These are phyloP conservation scores for Bjerkandera adusta DNA, from an alignment of 1,284 basidiomycete genomes.

Conservation along the genomic window DNA sequence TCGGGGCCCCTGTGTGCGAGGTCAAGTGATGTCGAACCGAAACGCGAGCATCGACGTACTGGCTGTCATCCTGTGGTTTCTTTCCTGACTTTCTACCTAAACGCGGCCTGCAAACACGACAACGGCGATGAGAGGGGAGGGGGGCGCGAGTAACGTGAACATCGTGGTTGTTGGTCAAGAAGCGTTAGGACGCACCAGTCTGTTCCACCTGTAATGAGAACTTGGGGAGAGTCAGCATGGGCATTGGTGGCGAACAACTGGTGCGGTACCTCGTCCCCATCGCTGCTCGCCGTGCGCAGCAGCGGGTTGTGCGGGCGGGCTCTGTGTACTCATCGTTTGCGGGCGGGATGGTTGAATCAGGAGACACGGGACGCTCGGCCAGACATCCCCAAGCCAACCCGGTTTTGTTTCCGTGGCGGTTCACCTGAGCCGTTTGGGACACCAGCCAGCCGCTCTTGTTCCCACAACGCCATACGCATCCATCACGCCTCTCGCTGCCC, in stretches of 20 bases:
- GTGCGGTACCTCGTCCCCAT: constrained; percentile 28
- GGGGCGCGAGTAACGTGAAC: constrained; percentile 4
- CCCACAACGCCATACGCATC: constrained; percentile 3
- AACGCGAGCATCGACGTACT: constrained; percentile 18
- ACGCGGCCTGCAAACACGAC: constrained; percentile 45
- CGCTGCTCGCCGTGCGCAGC: constrained; percentile 12
- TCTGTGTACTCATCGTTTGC: constrained; percentile 12
- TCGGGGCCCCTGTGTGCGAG: constrained; percentile 52
- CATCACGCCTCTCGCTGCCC: neutral
- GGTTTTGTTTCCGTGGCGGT: neutral
- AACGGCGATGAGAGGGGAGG: constrained; percentile 13
- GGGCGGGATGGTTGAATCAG: constrained; percentile 11
- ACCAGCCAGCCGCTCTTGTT: too few species aligned
- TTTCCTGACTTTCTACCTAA: constrained; percentile 64
- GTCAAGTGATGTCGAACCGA: constrained; percentile 7
- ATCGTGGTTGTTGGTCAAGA: constrained; percentile 5
- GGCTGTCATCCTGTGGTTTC: constrained; percentile 39
- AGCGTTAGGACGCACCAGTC: constrained; percentile 62
- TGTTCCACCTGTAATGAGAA: constrained; percentile 81
- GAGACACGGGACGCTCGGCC: constrained; percentile 12
- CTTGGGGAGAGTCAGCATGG: constrained; percentile 35
- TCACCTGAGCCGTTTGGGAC: neutral
- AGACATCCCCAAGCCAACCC: constrained; percentile 1
- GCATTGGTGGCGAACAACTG: neutral
- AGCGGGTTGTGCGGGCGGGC: constrained; percentile 2